Evolutionary conservation across 2,329 filamentous ascomycete genomes (phyloP), one percentile per base, ranked within the genome.

Genomic region (Bretziella fagacearum): DNA sequence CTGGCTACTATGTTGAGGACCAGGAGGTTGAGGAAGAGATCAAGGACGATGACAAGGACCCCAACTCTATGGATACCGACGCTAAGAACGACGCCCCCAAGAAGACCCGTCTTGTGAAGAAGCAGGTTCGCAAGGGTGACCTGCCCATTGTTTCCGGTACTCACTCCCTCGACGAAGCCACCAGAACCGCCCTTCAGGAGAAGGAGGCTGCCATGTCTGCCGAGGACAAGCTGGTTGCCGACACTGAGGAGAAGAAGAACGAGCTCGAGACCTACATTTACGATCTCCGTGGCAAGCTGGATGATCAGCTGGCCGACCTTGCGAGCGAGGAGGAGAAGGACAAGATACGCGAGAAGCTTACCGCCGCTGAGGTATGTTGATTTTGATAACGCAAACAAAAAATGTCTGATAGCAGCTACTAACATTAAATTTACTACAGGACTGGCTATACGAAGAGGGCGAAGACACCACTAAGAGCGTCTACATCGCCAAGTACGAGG

Each of bases 161-260:
- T 40, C 75, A 81, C 42, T 81, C 85, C 30, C 72, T 95, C 49
- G 86, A 94, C 52, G 63, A 74, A 43, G 56, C 70, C 13, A 61
- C 68, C 59, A 89, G 83, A 71, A 67, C 77, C 52, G 59, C 69
- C n/a, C 69, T 79, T 54, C 65, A 71, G 44, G 91, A 98, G 73
- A 79, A 80, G 63, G 91, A 98, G 68, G 73, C 79, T 55, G 62
- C 78, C 56, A 96, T 98, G 91, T 77, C 86, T 56, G 89, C 93
- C 77, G 86, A 95, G 65, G 91, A 98, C 69, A 98, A 96, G 75
- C 80, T 96, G 50, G 87, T 98, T 48, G 84, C 84, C 56, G 91
- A 96, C 63, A 98, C 91, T 30, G 91, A 96, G 62, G 86, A 96
- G 71, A 93, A 93, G 78, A 98, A 96, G 84, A 98, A 98, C 70